These are phyloP conservation scores for Chaetoceros muelleri DNA, from an alignment of 108 stramenopile genomes.

Conservation along the genomic window DNA sequence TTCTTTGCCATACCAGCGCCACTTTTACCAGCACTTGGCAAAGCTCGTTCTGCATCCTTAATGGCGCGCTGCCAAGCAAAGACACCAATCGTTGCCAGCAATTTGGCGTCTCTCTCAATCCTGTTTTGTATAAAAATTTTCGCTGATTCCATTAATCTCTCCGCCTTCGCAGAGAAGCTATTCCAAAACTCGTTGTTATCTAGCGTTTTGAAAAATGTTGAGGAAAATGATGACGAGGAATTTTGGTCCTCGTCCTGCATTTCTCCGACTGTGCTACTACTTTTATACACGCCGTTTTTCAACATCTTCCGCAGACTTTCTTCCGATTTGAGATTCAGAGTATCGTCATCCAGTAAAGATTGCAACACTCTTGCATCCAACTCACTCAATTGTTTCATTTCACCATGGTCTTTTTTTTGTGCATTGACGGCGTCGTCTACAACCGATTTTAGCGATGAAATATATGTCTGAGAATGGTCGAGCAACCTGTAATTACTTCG, in stretches of 20 bases:
- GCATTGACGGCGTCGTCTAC: too few species aligned
- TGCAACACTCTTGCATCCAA: slow-evolving; percentile 70
- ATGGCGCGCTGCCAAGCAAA: slow-evolving; percentile 65
- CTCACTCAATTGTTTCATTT: slow-evolving; percentile 27
- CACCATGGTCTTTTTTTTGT: slow-evolving; percentile 6
- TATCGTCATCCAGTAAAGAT: slow-evolving; percentile 52
- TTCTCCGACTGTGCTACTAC: slow-evolving; percentile 9
- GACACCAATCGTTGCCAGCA: slow-evolving; percentile 49
- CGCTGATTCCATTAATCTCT: slow-evolving; percentile 47
- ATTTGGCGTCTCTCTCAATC: slow-evolving; percentile 52
- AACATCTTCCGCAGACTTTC: slow-evolving; percentile 49
- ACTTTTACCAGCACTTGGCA: slow-evolving; percentile 19
- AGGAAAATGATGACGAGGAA: slow-evolving; percentile 1
- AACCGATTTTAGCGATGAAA: too few species aligned
- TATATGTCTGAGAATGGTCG: too few species aligned
- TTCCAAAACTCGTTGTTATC: slow-evolving; percentile 68
- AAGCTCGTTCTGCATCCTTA: slow-evolving; percentile 55
- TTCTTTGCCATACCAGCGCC: not conserved
- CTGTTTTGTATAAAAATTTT: slow-evolving; percentile 58
- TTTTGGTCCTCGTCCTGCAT: slow-evolving; percentile 8
- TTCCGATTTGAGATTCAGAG: slow-evolving; percentile 53
- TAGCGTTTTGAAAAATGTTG: slow-evolving; percentile 28
- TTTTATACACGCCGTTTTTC: slow-evolving; percentile 30
- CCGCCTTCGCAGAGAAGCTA: slow-evolving; percentile 40
- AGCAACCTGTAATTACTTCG: too few species aligned